Conservation (phyloP, 305 asterid species). For the Withania somnifera region DNA sequence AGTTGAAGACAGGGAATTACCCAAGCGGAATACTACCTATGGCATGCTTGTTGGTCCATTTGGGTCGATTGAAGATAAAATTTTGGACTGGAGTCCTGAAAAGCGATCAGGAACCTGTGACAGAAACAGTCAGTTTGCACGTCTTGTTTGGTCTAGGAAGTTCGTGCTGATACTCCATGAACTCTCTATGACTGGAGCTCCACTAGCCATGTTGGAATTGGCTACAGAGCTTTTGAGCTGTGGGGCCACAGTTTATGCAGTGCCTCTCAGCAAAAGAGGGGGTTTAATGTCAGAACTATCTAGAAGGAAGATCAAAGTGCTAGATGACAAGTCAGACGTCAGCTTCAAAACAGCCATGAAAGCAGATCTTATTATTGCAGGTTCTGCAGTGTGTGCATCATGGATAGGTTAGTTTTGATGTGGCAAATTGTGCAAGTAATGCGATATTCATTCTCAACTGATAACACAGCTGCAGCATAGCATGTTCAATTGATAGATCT, state of each 20-base stretch:
- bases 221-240: constrained; percentile 96
- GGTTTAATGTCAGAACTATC: constrained; percentile 79
- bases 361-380: constrained; percentile 93
- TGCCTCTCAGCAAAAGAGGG: constrained; percentile 77
- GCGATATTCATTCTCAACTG: background rate
- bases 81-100: constrained; percentile 94
- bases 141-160: constrained; percentile 96
- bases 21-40: constrained; percentile 60
- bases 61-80: constrained; percentile 80
- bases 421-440: background rate
- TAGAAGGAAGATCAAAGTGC: constrained; percentile 87
- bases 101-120: constrained; percentile 89
- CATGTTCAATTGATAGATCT: background rate
- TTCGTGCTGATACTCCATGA: constrained; percentile 91
- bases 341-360: constrained; percentile 95
- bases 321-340: constrained; percentile 62
- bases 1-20: constrained; percentile 58
- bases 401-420: constrained; percentile 61
- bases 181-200: constrained; percentile 97
- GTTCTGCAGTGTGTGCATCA: constrained; percentile 89
- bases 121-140: constrained; percentile 85
- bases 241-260: constrained; percentile 81
- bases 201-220: constrained; percentile 97
- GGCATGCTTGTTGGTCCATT: constrained; percentile 92
- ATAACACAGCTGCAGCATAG: background rate